A percentile compares a stretch with the other conserved stretches of the same genome.
Conservation (phyloP, 495 filamentous ascomycete species). For the Trypethelium eluteriae region DNA sequence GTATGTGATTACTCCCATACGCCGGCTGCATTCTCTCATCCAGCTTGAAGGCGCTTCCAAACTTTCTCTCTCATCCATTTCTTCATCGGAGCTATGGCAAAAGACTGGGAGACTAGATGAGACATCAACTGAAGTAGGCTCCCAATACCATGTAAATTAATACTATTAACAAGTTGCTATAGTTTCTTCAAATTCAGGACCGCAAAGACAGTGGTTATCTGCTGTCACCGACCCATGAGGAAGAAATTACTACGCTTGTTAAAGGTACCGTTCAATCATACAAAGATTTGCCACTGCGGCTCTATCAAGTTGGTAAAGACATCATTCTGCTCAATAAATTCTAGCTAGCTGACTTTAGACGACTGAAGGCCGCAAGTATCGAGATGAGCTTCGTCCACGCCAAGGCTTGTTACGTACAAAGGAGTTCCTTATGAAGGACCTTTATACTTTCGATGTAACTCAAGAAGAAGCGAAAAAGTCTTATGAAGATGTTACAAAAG, state of each 20-base stretch:
- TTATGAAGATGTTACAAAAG: conserved; percentile 61
- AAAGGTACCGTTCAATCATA: conserved; percentile 69
- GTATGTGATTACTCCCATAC: conserved; percentile 36
- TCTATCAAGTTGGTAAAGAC: conserved; percentile 78
- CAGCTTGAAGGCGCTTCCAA: conserved; percentile 65
- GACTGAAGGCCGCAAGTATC: conserved; percentile 71
- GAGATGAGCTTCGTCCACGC: conserved; percentile 81
- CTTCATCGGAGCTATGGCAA: conserved; percentile 76
- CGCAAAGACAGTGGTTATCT: conserved; percentile 67
- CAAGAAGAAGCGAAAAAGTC: conserved; percentile 60
- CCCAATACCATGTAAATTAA: background rate
- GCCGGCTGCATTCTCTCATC: background rate
- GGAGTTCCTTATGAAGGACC: conserved; percentile 97
- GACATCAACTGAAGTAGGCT: conserved; percentile 30
- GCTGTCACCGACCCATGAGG: conserved; percentile 90
- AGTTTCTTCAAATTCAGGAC: conserved; percentile 78
- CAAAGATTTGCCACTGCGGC: conserved; percentile 72
- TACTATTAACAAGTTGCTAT: background rate
- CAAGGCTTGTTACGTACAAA: conserved; percentile 83
- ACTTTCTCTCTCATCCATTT: conserved; percentile 78
- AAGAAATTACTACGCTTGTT: conserved; percentile 84
- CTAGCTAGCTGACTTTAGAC: conserved; percentile 11
- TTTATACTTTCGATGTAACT: conserved; percentile 86
- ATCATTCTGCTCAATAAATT: background rate
- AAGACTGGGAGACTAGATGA: conserved; percentile 54